phyloP scores from a whole-genome alignment of 129 eudicot species.

The Arctium minus region DNA sequence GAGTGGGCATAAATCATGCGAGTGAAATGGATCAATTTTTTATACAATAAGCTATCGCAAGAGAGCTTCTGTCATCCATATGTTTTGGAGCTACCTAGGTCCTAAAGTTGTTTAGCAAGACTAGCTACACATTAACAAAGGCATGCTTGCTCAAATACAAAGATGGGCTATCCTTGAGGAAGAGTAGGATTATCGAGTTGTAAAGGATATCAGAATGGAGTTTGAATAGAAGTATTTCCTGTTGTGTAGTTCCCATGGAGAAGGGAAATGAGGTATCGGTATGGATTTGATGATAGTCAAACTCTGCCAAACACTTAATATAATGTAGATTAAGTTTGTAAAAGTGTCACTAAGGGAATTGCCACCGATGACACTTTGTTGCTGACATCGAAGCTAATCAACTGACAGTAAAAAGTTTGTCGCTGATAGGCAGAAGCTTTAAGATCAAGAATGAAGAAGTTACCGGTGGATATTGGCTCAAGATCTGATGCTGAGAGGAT shows the following conservation, averaged over 20 bases:
- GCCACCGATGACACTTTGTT: neutral
- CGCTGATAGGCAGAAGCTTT: too few species aligned
- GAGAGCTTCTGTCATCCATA: neutral
- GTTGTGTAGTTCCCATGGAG: neutral
- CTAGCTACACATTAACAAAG: neutral
- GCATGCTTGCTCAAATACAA: neutral
- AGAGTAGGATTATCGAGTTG: neutral
- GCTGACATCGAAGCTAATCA: too few species aligned
- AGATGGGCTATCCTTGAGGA: neutral
- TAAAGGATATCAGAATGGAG: neutral
- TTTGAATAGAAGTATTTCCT: neutral
- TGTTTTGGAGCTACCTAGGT: neutral
- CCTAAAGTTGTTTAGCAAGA: neutral
- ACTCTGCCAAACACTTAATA: neutral
- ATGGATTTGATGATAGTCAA: neutral
- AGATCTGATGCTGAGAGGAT: too few species aligned
- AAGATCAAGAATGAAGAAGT: too few species aligned
- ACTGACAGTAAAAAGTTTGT: too few species aligned
- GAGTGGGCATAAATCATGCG: neutral
- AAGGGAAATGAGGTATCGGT: neutral
- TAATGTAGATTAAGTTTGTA: neutral
- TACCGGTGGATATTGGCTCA: too few species aligned
- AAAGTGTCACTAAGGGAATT: too few species aligned
- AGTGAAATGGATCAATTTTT: neutral
- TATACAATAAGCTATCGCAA: neutral